Conservation (phyloP, 495 filamentous ascomycete species). For the Aspergillus indologenus region DNA sequence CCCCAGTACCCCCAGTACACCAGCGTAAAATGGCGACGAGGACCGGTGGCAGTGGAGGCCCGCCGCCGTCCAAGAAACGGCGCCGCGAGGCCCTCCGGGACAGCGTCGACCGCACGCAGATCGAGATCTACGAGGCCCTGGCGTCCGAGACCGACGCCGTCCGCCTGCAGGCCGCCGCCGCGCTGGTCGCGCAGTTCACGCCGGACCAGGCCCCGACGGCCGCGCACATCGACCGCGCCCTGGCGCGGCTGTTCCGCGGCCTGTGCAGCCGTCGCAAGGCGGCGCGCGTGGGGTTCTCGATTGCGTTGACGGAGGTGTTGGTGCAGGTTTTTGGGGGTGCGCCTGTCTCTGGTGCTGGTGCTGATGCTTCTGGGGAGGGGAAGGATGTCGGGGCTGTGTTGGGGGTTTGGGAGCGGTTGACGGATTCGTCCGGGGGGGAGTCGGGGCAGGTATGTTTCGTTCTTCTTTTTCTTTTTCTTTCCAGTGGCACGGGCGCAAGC, state of each 20-base stretch:
- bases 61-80: conserved; percentile 41
- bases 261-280: conserved; percentile 88
- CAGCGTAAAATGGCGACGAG: no score
- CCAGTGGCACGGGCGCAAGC: conserved; percentile 2
- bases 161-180: conserved; percentile 46
- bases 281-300: conserved; percentile 83
- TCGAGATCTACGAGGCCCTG: conserved; percentile 57
- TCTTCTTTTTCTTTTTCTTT: neutral
- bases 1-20: no score
- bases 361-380: conserved; percentile 25
- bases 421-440: conserved; percentile 59
- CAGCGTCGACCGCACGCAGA: conserved; percentile 47
- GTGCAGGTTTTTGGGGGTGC: conserved; percentile 47
- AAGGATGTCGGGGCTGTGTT: conserved; percentile 49
- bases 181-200: conserved; percentile 46
- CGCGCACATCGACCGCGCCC: conserved; percentile 41
- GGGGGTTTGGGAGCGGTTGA: conserved; percentile 64
- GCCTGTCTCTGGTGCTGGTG: conserved; percentile 18
- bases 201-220: conserved; percentile 37
- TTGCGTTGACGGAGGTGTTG: conserved; percentile 82
- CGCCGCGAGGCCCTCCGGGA: conserved; percentile 42
- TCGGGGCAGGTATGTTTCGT: conserved; percentile 53
- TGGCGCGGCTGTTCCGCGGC: conserved; percentile 74
- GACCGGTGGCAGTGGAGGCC: no score
- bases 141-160: conserved; percentile 52